Base-by-base conservation (phyloP, 768 basidiomycete genomes). In the Epithele typhae region DNA sequence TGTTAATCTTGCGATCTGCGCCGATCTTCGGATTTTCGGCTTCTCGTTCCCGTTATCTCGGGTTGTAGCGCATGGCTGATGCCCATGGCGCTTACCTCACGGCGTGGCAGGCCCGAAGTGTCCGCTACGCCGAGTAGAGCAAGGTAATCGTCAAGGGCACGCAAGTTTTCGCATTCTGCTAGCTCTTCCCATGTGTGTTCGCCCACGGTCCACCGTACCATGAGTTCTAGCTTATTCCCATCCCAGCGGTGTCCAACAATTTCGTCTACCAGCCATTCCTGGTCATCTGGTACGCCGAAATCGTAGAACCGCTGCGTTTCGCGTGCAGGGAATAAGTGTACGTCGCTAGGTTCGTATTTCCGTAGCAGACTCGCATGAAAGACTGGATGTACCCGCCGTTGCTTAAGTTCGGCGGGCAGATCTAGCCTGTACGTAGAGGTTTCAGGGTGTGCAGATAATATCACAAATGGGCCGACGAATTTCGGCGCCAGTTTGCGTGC, bases 241-340 rank as follows among this genome's bases (percentile, higher is more conserved):
- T n/a, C 19, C 50, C 57, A 52, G 1, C 37, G 32, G 52, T 64
- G 59, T 18, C 19, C 39, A 0, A 62, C 25, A 0, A 74, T 62
- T 0, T 66, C 55, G 8, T 73, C 67, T 4, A 76, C 65, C 6
- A 64, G 50, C 59, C 61, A 71, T 50, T 76, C 69, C 1, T 59
- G 57, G 2, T 69, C 63, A 2, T 62, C 55, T 1, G 49, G 45
- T 0, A 44, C 51, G 0, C 72, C 65, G 44, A 72, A 69, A 49
- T 74, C 68, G 30, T 72, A 74, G 12, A 64, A 62, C 1, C 10
- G 32, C 2, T 21, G 21, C 0, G 48, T 34, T 0, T 52, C 40
- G 0, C 67, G 41, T 4, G 58, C 50, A 0, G 70, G 73, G 55
- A 76, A 76, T 25, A 65, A 12, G 1, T 18, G 43, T 25, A 67